Base-by-base conservation (phyloP, 2,329 filamentous ascomycete genomes). In the Penicillium expansum region DNA sequence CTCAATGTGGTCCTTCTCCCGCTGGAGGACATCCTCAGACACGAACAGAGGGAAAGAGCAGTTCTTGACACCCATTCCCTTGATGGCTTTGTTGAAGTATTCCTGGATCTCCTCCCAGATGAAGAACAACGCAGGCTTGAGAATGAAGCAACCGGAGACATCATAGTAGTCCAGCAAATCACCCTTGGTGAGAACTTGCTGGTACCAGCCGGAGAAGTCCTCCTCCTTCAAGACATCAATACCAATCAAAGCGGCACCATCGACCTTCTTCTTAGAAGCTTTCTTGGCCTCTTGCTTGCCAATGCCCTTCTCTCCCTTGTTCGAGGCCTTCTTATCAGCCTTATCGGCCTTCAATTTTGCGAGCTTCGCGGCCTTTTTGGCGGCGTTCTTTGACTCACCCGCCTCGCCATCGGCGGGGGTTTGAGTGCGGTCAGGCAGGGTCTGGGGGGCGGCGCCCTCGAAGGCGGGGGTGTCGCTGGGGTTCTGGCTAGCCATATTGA, bases 81-180 rank as follows among this genome's bases (percentile, higher is more conserved):
- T 92, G 74, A 97, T 99, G 67, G 86, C 85, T 27, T 71, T 69
- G 67, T 86, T 83, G 69, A 79, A 81, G 73, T 73, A 80, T 47
- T 73, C 74, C 67, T 86, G 84, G 61, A 89, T 87, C 63, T 82
- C 78, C 69, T 88, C 85, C 86, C 86, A 89, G 69, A 89, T 86
- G 59, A 81, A 81, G 74, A 84, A 88, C 18, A 85, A 86, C 58
- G 82, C 80, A 48, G 86, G 86, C 78, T 91, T 92, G 74, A 96
- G 84, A 74, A 97, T 94, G 77, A 96, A 97, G 80, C 95, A 97
- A 48, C 92, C 91, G n/a, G 92, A 91, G 60, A 97, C 93, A 78
- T 96, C 90, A 71, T 97, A 97, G 84, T 97, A 99, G 71, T 96
- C 92, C 69, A 97, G 88, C 89, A 99, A 90, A 74, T 97, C 91